Evolutionary conservation across 176 grass and related monocot species (phyloP), one percentile per base, ranked within the genome.

Genomic region (Bonia amplexicaulis): DNA sequence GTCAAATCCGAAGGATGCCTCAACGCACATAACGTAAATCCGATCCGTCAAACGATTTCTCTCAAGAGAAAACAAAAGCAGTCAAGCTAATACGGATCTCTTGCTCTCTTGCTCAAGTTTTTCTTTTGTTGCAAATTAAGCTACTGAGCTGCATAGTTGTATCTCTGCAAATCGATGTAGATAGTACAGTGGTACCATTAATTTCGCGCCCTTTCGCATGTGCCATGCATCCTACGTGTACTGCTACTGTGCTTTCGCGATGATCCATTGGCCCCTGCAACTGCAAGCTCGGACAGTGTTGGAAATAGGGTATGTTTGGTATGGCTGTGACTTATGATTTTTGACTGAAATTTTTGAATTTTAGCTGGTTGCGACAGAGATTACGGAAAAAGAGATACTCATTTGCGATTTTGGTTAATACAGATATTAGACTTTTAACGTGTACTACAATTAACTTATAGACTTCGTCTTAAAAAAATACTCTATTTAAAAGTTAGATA

Each of bases 21-120:
- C 71, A 27, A 11, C 31, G 29, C 42, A 26, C 51, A 3, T 1
- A 69, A 57, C 54, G 1, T 25, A 13, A 26, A 16, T 55, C 52
- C 70, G 48, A 75, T 9, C 70, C 4, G 60, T 81, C 39, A 66
- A 48, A 81, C 35, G 69, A 81, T 80, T 55, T 49, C 46, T 25
- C 19, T 7, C 16, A 14, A 31, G 33, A 55, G n/a, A 57, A 9
- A 57, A 22, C 19, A 57, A 57, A 22, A 22, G 19, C 19, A 22
- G 7, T 9, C 19, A 22, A 52, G 4, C 17, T 52, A 17, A 17
- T 9, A 22, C 53, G 0, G 20, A 57, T 20, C 19, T 57, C 19
- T 22, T 3, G 52, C 17, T 20, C 17, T 54, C 20, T 20, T 7
- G 53, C 53, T 55, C 19, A 22, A 20, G 53, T 22, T 55, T 55